phyloP scores from a whole-genome alignment of 441 rosid genomes.

The Flueggea neowawraea region DNA sequence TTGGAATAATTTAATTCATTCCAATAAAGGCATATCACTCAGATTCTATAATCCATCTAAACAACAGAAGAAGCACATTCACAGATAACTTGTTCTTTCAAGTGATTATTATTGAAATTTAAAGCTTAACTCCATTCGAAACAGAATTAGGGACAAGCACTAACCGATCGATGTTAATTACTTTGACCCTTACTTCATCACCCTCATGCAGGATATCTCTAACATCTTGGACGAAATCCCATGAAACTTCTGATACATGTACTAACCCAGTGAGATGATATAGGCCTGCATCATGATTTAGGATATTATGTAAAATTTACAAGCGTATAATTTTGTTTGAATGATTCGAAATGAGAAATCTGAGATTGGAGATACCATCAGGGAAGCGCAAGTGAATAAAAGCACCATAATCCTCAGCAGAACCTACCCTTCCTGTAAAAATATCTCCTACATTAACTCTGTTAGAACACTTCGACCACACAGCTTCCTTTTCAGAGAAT shows the following conservation, averaged over 20 bases:
- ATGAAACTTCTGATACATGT: too few species aligned
- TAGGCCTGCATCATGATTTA: too few species aligned
- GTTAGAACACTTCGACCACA: conserved; percentile 59
- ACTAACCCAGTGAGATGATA: conserved; percentile 76
- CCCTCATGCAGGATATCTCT: conserved; percentile 64
- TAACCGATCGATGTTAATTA: conserved; percentile 60
- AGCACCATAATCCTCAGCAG: conserved; percentile 86
- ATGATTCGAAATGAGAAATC: conserved; percentile 6
- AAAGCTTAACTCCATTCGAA: background rate
- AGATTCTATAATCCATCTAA: background rate
- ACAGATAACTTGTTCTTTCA: background rate
- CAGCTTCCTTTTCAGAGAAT: conserved; percentile 82
- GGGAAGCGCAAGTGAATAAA: conserved; percentile 77
- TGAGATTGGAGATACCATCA: conserved; percentile 49
- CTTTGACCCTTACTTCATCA: conserved; percentile 74
- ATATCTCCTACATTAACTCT: conserved; percentile 56
- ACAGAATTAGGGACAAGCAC: conserved; percentile 13
- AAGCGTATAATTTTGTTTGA: conserved; percentile 4
- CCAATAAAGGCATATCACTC: background rate
- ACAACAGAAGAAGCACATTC: background rate
- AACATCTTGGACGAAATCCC: conserved; percentile 86
- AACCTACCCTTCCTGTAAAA: conserved; percentile 64
- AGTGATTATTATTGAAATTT: background rate
- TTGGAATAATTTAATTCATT: background rate
- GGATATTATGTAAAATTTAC: too few species aligned